A percentile compares a stretch with the other conserved stretches of the same genome.
phyloP scores from a whole-genome alignment of 495 filamentous ascomycete genomes.

The Aspergillus sparsus region DNA sequence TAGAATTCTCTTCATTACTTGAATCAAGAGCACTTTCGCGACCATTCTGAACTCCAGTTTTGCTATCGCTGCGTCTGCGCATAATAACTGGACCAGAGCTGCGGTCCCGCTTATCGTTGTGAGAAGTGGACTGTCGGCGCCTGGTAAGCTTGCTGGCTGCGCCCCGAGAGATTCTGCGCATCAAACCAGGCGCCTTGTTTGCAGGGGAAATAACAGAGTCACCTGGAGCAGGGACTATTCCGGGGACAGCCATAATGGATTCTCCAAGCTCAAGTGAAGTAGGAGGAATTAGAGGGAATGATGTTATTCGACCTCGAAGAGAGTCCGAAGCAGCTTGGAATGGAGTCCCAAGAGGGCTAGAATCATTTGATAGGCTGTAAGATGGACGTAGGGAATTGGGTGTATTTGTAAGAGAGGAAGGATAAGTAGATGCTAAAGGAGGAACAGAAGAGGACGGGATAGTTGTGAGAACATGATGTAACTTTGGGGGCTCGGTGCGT shows the following conservation, averaged over 20 bases:
- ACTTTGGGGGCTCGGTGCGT: slow-evolving; percentile 37
- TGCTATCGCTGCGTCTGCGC: slow-evolving; percentile 84
- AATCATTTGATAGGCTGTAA: slow-evolving; percentile 39
- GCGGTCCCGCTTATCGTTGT: slow-evolving; percentile 73
- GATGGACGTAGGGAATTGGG: slow-evolving; percentile 33
- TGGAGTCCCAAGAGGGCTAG: slow-evolving; percentile 53
- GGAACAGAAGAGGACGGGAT: slow-evolving; percentile 34
- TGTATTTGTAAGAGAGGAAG: slow-evolving; percentile 36
- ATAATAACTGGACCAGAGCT: slow-evolving; percentile 87
- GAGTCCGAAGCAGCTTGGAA: slow-evolving; percentile 54
- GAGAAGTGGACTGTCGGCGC: slow-evolving; percentile 70
- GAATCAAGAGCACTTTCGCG: slow-evolving; percentile 54
- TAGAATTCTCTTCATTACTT: slow-evolving; percentile 61
- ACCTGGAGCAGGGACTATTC: slow-evolving; percentile 36
- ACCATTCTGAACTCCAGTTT: slow-evolving; percentile 59
- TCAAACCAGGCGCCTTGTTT: slow-evolving; percentile 59
- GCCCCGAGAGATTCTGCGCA: slow-evolving; percentile 66
- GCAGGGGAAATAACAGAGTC: slow-evolving; percentile 55
- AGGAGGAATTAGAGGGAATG: slow-evolving; percentile 39
- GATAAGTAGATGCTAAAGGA: slow-evolving; percentile 33
- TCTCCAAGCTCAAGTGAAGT: slow-evolving; percentile 57
- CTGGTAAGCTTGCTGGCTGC: slow-evolving; percentile 61
- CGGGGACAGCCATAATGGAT: slow-evolving; percentile 49
- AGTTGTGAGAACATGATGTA: slow-evolving; percentile 38
- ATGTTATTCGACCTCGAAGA: slow-evolving; percentile 45